Base-by-base conservation (phyloP, 441 rosid genomes). In the Brassica balearica region DNA sequence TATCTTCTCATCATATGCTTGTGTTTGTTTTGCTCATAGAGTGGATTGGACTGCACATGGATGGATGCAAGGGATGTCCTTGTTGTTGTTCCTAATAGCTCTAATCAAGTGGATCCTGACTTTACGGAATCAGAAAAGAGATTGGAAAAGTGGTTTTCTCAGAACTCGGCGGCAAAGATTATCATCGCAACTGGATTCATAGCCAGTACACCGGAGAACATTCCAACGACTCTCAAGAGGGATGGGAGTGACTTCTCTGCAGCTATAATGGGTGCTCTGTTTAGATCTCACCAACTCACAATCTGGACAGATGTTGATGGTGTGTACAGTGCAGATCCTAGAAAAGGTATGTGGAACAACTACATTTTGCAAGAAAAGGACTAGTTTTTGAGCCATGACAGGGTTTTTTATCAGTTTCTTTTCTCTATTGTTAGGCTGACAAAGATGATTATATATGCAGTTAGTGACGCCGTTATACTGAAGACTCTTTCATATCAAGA, bases 231-330 rank as follows among this genome's bases (percentile, higher is more conserved):
- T 74, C 87, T 96, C 79, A 96, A 93, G 88, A 86, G 99, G 82
- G 99, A 95, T 85, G 99, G 99, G 77, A 95, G 98, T 81, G 99
- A 95, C 80, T 95, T 95, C 86, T 95, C 97, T 73, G 99, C 98
- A 61, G 97, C 99, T 46, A 93, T 95, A 79, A 91, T 95, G 91
- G 95, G 99, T 62, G 92, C 99, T 78, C 68, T 95, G 41, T 71
- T 96, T 75, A 90, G 88, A 84, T 94, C 97, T 75, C 77, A 72
- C 69, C 97, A 92, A 81, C 93, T 96, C 77, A 93, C 99, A 46
- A 93, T 96, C 80, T 96, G 98, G 98, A 95, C 98, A 10, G 99
- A 95, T 77, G 99, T 95, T 72, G 90, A 95, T 82, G 98, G 98
- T 69, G 94, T 95, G 34, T 93, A 91, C 81, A 95, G 98, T 78